Conservation (phyloP, 2,329 filamentous ascomycete species). For the Calonectria montana region DNA sequence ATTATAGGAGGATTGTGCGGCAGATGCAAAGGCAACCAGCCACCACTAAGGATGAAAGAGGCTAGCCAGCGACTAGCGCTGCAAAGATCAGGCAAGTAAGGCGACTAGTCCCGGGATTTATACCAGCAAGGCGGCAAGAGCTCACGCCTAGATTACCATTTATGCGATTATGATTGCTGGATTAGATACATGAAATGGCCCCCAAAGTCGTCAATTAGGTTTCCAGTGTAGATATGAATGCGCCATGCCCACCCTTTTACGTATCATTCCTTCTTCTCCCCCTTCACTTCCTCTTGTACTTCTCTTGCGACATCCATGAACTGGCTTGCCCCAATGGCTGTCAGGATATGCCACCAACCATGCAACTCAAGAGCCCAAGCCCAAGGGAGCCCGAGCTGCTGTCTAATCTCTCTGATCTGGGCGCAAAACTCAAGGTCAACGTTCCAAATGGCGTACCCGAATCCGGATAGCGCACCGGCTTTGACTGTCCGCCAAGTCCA, state of each 20-base stretch:
- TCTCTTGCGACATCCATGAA: slow-evolving; percentile 50
- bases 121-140: too few species aligned
- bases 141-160: neutral
- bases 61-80: too few species aligned
- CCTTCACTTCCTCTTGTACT: neutral
- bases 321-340: slow-evolving; percentile 62
- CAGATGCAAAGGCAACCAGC: neutral
- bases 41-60: neutral
- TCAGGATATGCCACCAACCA: slow-evolving; percentile 74
- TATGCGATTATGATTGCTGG: neutral
- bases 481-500: slow-evolving; percentile 43
- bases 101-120: neutral
- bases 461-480: slow-evolving; percentile 46
- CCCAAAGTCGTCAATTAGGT: neutral
- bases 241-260: neutral
- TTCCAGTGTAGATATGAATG: neutral
- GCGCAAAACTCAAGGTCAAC: slow-evolving; percentile 66
- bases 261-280: neutral
- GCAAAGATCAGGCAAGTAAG: neutral
- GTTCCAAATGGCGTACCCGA: slow-evolving; percentile 66
- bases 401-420: slow-evolving; percentile 57
- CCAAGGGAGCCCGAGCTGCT: slow-evolving; percentile 63
- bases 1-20: neutral
- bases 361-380: slow-evolving; percentile 69
- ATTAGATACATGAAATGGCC: neutral